Evolutionary conservation across 2,329 filamentous ascomycete species (phyloP).

Genomic region (Curvularia verruculosa): DNA sequence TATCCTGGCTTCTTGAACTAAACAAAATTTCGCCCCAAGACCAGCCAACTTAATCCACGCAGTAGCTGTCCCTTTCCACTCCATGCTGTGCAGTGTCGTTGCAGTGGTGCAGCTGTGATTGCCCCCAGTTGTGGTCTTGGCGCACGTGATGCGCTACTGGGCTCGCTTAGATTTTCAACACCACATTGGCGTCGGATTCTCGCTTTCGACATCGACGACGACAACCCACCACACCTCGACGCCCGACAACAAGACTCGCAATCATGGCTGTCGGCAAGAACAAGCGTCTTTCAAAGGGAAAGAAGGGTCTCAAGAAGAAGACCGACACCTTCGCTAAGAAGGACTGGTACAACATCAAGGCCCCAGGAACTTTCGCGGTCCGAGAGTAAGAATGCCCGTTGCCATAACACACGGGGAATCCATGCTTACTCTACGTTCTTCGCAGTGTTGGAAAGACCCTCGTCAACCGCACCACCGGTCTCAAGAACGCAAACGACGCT

Average conservation of each 20-base stretch:
- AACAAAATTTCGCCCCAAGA: background rate
- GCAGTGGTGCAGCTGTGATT: background rate
- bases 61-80: too few species aligned
- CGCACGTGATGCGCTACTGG: conserved; percentile 18
- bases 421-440: conserved; percentile 38
- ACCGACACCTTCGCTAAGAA: conserved; percentile 98
- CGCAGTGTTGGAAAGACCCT: conserved; percentile 98
- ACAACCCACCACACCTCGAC: conserved; percentile 38
- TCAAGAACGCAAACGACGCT: conserved; percentile 99
- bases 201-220: conserved; percentile 39
- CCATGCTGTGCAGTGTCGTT: background rate
- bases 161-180: conserved; percentile 16
- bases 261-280: conserved; percentile 93
- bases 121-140: conserved; percentile 10
- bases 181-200: conserved; percentile 16
- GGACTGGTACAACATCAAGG: conserved; percentile 99
- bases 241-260: conserved; percentile 58
- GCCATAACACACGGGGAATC: conserved; percentile 24
- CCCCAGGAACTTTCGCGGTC: conserved; percentile 92
- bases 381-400: conserved; percentile 77
- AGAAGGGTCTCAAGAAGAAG: conserved; percentile 99
- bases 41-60: background rate
- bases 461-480: conserved; percentile 98
- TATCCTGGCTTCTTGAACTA: background rate
- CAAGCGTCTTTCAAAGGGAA: conserved; percentile 99